These are phyloP conservation scores for Candida silvicultrix DNA, from an alignment of 805 yeast genomes.

Conservation along the genomic window DNA sequence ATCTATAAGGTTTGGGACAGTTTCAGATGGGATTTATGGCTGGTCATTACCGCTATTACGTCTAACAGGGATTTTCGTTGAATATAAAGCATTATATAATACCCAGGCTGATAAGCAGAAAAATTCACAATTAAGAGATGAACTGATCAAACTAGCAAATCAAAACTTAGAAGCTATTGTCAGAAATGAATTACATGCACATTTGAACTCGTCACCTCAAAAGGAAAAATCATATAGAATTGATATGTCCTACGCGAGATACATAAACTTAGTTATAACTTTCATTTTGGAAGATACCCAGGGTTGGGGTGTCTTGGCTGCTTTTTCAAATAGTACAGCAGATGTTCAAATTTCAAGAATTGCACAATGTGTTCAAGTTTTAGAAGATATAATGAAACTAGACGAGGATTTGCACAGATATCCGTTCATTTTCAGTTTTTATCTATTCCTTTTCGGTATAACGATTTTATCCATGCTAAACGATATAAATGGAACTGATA, in stretches of 20 bases:
- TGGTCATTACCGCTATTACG: constrained; percentile 30
- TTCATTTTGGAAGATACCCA: constrained; percentile 12
- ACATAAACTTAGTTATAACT: constrained; percentile 11
- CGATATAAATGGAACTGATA: constrained; percentile 12
- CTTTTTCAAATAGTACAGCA: constrained; percentile 11
- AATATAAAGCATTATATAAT: constrained; percentile 6
- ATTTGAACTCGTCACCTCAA: constrained; percentile 10
- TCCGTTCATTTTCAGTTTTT: constrained; percentile 17
- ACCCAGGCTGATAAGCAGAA: neutral
- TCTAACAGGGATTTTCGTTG: constrained; percentile 25
- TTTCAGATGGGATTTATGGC: constrained; percentile 31
- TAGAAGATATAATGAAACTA: constrained; percentile 12
- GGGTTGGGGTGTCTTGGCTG: constrained; percentile 10
- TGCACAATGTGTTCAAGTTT: constrained; percentile 12
- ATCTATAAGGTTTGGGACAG: constrained; percentile 20
- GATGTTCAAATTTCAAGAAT: constrained; percentile 8
- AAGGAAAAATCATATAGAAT: constrained; percentile 6
- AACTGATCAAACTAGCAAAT: constrained; percentile 16
- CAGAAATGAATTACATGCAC: constrained; percentile 10
- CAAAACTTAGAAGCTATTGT: constrained; percentile 8
- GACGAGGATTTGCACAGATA: constrained; percentile 16
- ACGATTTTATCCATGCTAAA: constrained; percentile 16
- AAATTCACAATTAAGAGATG: constrained; percentile 2
- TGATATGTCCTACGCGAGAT: constrained; percentile 18
- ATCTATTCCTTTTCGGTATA: constrained; percentile 15